Base-by-base conservation (phyloP, 768 basidiomycete genomes). In the Russula sp. region DNA sequence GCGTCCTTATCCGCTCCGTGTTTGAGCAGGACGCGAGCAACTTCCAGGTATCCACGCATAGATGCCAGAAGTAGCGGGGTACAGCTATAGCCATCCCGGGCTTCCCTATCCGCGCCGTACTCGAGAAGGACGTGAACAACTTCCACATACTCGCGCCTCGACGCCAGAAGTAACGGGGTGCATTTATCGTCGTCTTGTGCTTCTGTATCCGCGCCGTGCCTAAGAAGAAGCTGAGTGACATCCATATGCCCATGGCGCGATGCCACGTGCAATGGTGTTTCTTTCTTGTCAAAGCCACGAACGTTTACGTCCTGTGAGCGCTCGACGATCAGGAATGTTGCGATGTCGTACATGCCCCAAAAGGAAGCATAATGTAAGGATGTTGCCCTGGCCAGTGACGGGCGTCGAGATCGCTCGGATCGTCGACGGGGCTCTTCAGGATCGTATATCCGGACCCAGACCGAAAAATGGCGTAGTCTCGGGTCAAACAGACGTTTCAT, bases 361-460 rank as follows among this genome's bases (percentile, higher is more conserved):
- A 34, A 20, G 40, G 49, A 20, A 0, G 56, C 62, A 22, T 42
- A 57, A n/a, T 63, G 55, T 22, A 63, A 52, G 2, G 62, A 38
- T 6, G 38, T 42, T 6, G 60, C 56, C 5, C 10, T n/a, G 9
- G 48, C 24, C 9, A 0, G 9, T 3, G 3, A 0, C 0, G 55
- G 61, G 14, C 36, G 8, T n/a, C 32, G 36, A n/a, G 10, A 5
- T 9, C 16, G 10, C 22, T 14, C 6, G 2, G 5, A 10, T 40
- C 26, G n/a, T n/a, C n/a, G n/a, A n/a, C n/a, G n/a, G n/a, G n/a
- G n/a, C n/a, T n/a, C n/a, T n/a, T 30, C 28, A 30, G 42, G 34
- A 38, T 57, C 46, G 20, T 52, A 44, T 8, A 57, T 13, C 62
- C 62, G 52, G 30, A 57, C 7, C 62, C 62, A 63, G 4, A 26